Base-by-base conservation (phyloP, 2,329 filamentous ascomycete genomes). In the Calonectria pauciramosa region DNA sequence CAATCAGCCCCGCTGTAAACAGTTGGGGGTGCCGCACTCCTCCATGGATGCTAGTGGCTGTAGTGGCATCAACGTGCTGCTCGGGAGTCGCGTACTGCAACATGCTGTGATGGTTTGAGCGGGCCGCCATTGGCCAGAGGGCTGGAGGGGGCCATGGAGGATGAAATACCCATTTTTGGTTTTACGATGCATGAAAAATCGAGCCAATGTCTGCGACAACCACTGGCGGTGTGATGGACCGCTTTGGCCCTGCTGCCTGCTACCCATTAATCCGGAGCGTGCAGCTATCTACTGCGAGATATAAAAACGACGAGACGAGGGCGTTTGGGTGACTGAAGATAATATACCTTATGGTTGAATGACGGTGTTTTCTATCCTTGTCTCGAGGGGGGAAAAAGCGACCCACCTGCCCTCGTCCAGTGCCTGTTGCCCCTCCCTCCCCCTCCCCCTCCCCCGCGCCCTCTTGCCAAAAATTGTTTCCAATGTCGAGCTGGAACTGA, bases 121-220 rank as follows among this genome's bases (percentile, higher is more conserved):
- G 38, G 14, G 9, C 63, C 56, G 16, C 72, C 70, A 64, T 38
- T 71, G 59, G 32, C 44, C 36, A 54, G 64, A 59, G 18, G 23
- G 16, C 30, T 7, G 18, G 9, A 34, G n/a, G 54, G 54, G 23
- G n/a, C 26, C 14, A 44, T 41, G 78, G 75, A 79, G 71, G 73
- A 78, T 63, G 34, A 66, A 79, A 77, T 79, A 79, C 73, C 75
- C 71, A 79, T 56, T 51, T 23, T 70, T 28, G 59, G 11, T 52
- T 36, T 66, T 32, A 38, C 13, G 36, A 44, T 44, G 20, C 18
- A 20, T 20, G 38, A 20, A 34, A 28, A 38, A 63, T 59, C 14
- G 26, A 65, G 73, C 67, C 54, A 72, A 71, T 64, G 68, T 65
- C 52, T 32, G 34, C 38, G 34, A 49, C 7, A 23, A 16, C 30